Base-by-base conservation (phyloP, 1,284 basidiomycete species). In the Flammula alnicola region DNA sequence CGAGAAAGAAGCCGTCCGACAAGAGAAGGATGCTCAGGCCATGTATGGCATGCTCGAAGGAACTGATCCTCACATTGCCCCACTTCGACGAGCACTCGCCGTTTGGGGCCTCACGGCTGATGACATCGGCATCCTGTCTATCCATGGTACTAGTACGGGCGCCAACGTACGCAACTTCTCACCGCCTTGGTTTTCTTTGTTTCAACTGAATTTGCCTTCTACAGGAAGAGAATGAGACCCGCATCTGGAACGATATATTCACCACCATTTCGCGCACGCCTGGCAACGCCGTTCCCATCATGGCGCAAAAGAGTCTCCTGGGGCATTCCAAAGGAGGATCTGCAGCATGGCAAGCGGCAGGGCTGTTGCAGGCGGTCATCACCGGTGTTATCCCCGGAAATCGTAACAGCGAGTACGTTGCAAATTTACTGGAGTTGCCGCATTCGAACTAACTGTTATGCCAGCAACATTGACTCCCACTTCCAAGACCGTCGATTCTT, bases 321-420 rank as follows among this genome's bases (percentile, higher is more conserved):
- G 95, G 95, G 59, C 95, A 98, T 70, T 88, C 95, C 8, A 98
- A 98, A 78, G 95, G 95, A 74, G 95, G 94, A 58, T 93, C 96
- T 22, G 96, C 96, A 50, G 92, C 95, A 4, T 99, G 96, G 97
- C 95, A 97, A 73, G 84, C 98, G 77, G 88, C 90, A 64, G 97
- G 97, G 61, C 80, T 98, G 52, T 74, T 96, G 51, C 95, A 99
- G 72, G 86, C 86, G 20, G 79, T 99, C 57, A 80, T 80, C 61
- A 86, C 85, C 36, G 95, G 95, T 44, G 83, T 96, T 57, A 81
- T 99, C 57, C 95, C 97, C n/a, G 96, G 96, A 44, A 99, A 99
- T 72, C 86, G 94, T 64, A 96, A 95, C 68, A 92, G 89, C 74
- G 93, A 96, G 87, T 90, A 68, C 70, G 88, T 78, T n/a, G 33